Base-by-base conservation (phyloP, 176 grass and related monocot genomes). In the Secale cereale region DNA sequence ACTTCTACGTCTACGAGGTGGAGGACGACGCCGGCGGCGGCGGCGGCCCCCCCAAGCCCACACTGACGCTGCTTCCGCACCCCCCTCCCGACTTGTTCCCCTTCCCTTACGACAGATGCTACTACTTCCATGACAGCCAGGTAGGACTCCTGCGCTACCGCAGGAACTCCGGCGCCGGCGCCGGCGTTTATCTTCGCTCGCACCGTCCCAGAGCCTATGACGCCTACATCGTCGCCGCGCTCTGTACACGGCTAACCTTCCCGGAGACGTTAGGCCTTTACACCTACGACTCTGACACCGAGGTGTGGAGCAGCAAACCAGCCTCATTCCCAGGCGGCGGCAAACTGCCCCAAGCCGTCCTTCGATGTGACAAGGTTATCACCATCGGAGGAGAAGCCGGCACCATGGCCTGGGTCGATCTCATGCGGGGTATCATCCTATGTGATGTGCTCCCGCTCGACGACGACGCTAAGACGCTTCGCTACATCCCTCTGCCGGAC, bases 381-480 rank as follows among this genome's bases (percentile, higher is more conserved):
- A 6, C 45, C 25, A 33, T 81, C 8, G 79, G 79, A 35, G 63
- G 79, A 36, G 60, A 56, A 8, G 63, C 62, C 8, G 78, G 78
- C 4, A 81, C 63, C 78, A 81, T 81, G 78, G 78, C 41, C 41
- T 81, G 65, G 8, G 79, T 69, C 10, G 19, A 69, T 20, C 64
- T 69, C 79, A 68, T 30, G 43, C 41, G 43, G 27, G 59, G 78
- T 19, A 31, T 80, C 5, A n/a, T 82, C 66, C 23, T 71, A 3
- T 82, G 80, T 3, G 66, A 71, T 6, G 48, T 59, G 32, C 59
- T 64, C 36, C 65, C 17, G 2, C 17, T 19, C 3, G 5, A 83
- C 3, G 14, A 9, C 7, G 1, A 59, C 2, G 16, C 48, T 16
- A 35, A 22, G 65, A 9, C 3, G 1, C 67, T 59, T 25, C 12